Evolutionary conservation across 352 stramenopile species (phyloP).

Genomic region (Phytophthora hybrid): DNA sequence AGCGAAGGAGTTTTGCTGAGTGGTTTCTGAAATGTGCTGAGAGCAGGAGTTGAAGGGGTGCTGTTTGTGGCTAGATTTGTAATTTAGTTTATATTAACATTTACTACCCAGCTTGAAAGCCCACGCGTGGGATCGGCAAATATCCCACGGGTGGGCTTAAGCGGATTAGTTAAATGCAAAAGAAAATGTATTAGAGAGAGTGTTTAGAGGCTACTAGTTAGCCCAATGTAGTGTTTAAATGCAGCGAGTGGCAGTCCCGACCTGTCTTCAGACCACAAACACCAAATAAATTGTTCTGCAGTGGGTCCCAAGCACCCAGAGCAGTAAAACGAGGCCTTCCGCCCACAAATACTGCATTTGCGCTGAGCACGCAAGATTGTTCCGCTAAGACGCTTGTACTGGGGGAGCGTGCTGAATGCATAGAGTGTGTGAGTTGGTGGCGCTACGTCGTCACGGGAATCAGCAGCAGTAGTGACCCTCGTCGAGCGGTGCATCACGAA

Average conservation of each 20-base stretch:
- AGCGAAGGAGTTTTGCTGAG: no score
- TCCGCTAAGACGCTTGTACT: not conserved
- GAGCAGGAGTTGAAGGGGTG: no score
- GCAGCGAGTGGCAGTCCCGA: not conserved
- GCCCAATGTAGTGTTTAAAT: not conserved
- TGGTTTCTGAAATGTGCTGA: no score
- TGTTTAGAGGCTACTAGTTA: not conserved
- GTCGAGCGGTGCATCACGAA: constrained; percentile 7
- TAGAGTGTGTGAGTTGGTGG: not conserved
- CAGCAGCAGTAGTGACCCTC: not conserved
- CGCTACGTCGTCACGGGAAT: not conserved
- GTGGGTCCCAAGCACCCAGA: not conserved
- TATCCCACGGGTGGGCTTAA: not conserved
- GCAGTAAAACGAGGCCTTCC: not conserved
- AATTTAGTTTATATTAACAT: no score
- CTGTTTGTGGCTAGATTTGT: no score
- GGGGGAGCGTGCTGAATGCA: not conserved
- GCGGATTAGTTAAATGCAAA: not conserved
- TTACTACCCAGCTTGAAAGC: not conserved
- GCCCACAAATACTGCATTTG: not conserved
- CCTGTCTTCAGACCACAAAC: not conserved
- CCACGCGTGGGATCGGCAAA: not conserved
- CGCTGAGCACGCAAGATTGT: not conserved
- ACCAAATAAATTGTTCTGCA: not conserved
- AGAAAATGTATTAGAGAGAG: not conserved